phyloP scores from a whole-genome alignment of 371 early-diverging fungal species.

The Lichtheimia hyalospora region DNA sequence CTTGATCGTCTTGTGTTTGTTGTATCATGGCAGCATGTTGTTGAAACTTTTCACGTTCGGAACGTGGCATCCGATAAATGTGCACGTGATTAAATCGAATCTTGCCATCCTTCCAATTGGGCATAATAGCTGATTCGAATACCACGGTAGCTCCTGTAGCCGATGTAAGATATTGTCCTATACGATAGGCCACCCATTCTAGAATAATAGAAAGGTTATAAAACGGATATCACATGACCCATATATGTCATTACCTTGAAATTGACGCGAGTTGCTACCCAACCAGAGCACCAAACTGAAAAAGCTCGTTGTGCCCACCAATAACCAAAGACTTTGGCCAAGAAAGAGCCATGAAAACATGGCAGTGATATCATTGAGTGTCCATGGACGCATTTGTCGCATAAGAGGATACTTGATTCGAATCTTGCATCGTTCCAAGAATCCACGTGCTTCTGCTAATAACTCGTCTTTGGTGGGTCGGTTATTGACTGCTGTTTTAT shows the following conservation, averaged over 20 bases:
- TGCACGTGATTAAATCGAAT: slow-evolving; percentile 86
- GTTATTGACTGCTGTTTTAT: slow-evolving; percentile 11
- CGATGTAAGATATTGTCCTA: slow-evolving; percentile 79
- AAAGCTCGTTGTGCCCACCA: slow-evolving; percentile 91
- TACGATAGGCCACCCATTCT: slow-evolving; percentile 79
- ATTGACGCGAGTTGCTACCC: slow-evolving; percentile 79
- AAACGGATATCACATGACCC: too few relatives aligned
- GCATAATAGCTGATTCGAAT: slow-evolving; percentile 91
- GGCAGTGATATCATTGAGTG: slow-evolving; percentile 87
- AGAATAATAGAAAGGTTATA: not conserved
- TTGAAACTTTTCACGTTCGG: slow-evolving; percentile 43
- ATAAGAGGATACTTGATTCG: slow-evolving; percentile 60
- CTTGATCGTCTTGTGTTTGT: not conserved
- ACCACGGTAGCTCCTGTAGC: slow-evolving; percentile 83
- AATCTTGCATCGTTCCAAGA: slow-evolving; percentile 53
- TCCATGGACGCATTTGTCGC: slow-evolving; percentile 78
- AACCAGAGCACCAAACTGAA: slow-evolving; percentile 78
- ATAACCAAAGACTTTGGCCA: slow-evolving; percentile 80
- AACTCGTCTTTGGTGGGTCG: slow-evolving; percentile 46
- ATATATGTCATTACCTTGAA: slow-evolving; percentile 68
- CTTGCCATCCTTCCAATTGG: slow-evolving; percentile 90
- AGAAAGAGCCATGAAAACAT: slow-evolving; percentile 89
- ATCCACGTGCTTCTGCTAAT: slow-evolving; percentile 47
- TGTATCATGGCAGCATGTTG: slow-evolving; percentile 32
- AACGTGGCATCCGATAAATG: slow-evolving; percentile 51